Evolutionary conservation across 768 basidiomycete species (phyloP).

Genomic region (Suillus subaureus): DNA sequence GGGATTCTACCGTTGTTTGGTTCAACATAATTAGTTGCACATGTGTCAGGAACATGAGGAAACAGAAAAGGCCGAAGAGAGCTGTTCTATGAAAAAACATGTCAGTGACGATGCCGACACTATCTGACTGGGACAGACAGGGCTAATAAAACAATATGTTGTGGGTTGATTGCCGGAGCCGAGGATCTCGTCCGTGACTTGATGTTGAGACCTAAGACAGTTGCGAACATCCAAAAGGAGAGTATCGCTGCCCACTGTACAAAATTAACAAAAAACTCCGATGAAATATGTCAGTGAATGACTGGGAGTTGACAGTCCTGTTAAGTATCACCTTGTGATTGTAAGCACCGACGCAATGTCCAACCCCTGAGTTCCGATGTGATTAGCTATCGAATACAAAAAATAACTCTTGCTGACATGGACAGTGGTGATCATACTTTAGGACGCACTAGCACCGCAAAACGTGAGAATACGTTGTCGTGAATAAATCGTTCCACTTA

Average conservation of each 20-base stretch:
- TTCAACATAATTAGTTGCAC: conserved; percentile 59
- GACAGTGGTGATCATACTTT: conserved; percentile 89
- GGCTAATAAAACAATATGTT: conserved; percentile 71
- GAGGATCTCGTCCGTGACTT: conserved; percentile 25
- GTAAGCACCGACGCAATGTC: conserved; percentile 90
- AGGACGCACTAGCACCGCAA: conserved; percentile 65
- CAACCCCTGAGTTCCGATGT: conserved; percentile 63
- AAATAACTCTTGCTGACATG: conserved; percentile 53
- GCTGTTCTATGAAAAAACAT: conserved; percentile 48
- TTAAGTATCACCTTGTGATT: conserved; percentile 72
- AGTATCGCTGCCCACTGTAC: conserved; percentile 62
- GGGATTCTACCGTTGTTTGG: conserved; percentile 82
- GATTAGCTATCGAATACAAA: background rate
- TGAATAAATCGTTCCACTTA: conserved; percentile 37
- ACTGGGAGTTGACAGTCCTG: conserved; percentile 12
- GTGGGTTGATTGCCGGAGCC: conserved; percentile 52
- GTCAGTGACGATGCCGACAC: conserved; percentile 15
- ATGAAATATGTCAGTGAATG: background rate
- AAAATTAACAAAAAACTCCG: conserved; percentile 85
- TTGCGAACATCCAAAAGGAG: conserved; percentile 62
- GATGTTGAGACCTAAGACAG: conserved; percentile 57
- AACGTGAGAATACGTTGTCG: background rate
- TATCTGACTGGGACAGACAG: conserved; percentile 52
- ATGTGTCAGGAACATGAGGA: conserved; percentile 58
- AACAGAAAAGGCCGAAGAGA: conserved; percentile 74